Evolutionary conservation across 352 stramenopile genomes (phyloP), one percentile per base, ranked within the genome.

Genomic region (Blastocystis sp.): DNA sequence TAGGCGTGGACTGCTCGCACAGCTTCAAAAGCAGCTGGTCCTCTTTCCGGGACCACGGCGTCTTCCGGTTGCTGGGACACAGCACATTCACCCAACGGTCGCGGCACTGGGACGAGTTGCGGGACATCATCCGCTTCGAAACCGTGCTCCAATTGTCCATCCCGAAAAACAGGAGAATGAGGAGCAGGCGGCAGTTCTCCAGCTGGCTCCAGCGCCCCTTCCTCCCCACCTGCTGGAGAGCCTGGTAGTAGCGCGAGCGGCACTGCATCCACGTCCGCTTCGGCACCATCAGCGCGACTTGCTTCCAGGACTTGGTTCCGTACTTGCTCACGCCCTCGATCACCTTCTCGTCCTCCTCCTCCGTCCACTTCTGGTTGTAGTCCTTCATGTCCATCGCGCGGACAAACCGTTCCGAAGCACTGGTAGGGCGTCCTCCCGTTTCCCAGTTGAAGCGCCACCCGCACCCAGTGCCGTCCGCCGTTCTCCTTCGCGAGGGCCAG

Each of bases 271-370:
- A 88, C 64, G 64, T 74, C 23, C 34, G 28, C 14, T 14, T 7
- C 40, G 28, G 28, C 11, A 80, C 34, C 14, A 80, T 21, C 23
- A 23, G 23, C 56, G 78, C 64, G n/a, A 88, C 59, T 34, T 62
- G 40, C 38, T 69, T 65, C 78, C 78, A 88, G 23, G 19, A 21
- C 52, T 88, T 88, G n/a, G 78, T 88, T 53, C 78, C 78, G 38
- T 59, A 62, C 48, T 23, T 19, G 9, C 41, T 67, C 60, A 80
- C 70, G 28, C 52, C 52, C 60, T 76, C 60, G 48, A 65, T n/a
- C 38, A 88, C 78, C 34, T 41, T 14, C 19, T 76, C n/a, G 60
- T 88, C 78, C 60, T 88, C 78, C 23, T 88, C 61, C 21, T 9
- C 21, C 19, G 61, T 88, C 78, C 78, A 88, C 34, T 67, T 76